Evolutionary conservation across 2,329 filamentous ascomycete genomes (phyloP), one percentile per base, ranked within the genome.

Genomic region (Pseudonectria buxi): DNA sequence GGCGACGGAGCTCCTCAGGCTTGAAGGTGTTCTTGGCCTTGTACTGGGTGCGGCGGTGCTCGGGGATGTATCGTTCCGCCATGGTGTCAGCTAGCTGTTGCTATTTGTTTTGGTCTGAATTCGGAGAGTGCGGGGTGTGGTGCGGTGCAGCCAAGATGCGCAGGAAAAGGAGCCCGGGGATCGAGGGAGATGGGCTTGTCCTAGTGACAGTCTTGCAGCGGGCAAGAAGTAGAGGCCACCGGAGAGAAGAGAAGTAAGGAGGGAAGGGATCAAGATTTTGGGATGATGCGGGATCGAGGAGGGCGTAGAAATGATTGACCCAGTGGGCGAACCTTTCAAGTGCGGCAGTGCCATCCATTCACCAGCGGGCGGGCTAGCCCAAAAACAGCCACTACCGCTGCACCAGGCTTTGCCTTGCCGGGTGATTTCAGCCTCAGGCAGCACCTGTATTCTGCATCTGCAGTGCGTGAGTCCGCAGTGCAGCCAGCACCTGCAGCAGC

Each of bases 11-110:
- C 73, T 98, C 92, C 65, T 98, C 92, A 56, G 90, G 90, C 80
- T 95, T 95, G 77, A 98, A 96, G 58, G 87, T 87, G 69, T 86
- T 90, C 78, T 95, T 95, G 37, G 92, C 92, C 83, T 98, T 98
- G 82, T 95, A 98, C 72, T 95, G 89, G 50, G 87, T 95, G 62
- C 92, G 89, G 66, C 92, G 88, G 75, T 98, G 92, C 74, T 98
- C 92, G 65, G 92, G 92, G 60, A 98, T 98, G 74, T 95, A 98
- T 59, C 92, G 86, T 67, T 98, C 92, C 66, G 92, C 85, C 92
- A 98, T 98, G 70, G 56, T 81, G 65, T 62, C 62, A 60, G 60
- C 38, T 59, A 22, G 18, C 18, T 22, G 18, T 22, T 9, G 18
- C 18, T 22, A 5, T 22, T 51, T 49, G 40, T 49, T 33, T 48